Conservation (phyloP, 129 eudicot genomes). For the Solidago caesia region DNA sequence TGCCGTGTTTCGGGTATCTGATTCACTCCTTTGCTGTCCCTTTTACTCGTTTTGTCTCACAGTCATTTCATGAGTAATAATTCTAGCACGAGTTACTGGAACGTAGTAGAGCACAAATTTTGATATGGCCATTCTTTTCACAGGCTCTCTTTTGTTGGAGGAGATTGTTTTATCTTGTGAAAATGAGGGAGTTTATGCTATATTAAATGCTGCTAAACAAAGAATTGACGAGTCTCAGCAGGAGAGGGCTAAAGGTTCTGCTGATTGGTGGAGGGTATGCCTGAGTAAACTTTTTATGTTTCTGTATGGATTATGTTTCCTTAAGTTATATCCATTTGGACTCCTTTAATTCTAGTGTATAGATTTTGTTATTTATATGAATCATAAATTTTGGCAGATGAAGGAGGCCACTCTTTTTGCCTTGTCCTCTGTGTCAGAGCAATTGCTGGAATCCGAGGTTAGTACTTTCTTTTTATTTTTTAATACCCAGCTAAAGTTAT, state of each 20-base stretch:
- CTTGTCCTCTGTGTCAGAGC: constrained; percentile 79
- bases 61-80: constrained; percentile 2
- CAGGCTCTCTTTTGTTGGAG: constrained; percentile 85
- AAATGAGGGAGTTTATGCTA: constrained; percentile 69
- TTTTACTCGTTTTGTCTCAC: not conserved
- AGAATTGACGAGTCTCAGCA: constrained; percentile 74
- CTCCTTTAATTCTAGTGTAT: constrained; percentile 1
- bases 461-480: constrained; percentile 18
- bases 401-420: constrained; percentile 93
- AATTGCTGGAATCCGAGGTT: constrained; percentile 81
- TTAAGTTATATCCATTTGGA: not conserved
- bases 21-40: constrained; percentile 8
- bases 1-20: constrained; percentile 93
- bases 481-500: not conserved
- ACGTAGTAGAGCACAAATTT: not conserved
- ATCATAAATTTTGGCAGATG: constrained; percentile 51
- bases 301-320: constrained; percentile 3
- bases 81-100: constrained; percentile 10
- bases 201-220: constrained; percentile 61
- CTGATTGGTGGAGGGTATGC: constrained; percentile 98
- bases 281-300: constrained; percentile 5
- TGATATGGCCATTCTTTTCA: constrained; percentile 25
- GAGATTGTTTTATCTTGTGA: constrained; percentile 69
- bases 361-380: constrained; percentile 15
- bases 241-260: constrained; percentile 57